Percentiles rank a stretch among this genome's conserved stretches.
phyloP scores from a whole-genome alignment of 2,329 filamentous ascomycete species.

The Coniochaeta prunicola region DNA sequence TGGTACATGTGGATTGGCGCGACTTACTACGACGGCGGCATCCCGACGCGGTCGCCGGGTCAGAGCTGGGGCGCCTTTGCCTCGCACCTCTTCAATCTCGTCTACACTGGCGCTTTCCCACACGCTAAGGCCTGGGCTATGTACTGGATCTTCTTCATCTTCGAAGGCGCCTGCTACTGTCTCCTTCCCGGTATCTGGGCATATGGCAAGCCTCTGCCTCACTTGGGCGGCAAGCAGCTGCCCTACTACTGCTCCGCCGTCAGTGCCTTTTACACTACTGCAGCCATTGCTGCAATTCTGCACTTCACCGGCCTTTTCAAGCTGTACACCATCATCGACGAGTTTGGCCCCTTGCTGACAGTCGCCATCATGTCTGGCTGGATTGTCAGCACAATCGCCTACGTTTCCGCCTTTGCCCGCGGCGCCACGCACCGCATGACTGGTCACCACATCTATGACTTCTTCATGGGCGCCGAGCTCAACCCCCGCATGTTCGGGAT shows the following conservation, averaged over 20 bases:
- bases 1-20: conserved; percentile 99
- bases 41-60: conserved; percentile 59
- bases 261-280: conserved; percentile 80
- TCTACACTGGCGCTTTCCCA: conserved; percentile 81
- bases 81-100: conserved; percentile 60
- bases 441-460: conserved; percentile 72
- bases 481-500: conserved; percentile 82
- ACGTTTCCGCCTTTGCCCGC: conserved; percentile 73
- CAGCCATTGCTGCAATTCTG: conserved; percentile 60
- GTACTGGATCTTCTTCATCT: conserved; percentile 90
- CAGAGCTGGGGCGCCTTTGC: conserved; percentile 67
- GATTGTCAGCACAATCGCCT: conserved; percentile 74
- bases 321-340: conserved; percentile 85
- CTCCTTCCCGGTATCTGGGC: conserved; percentile 79
- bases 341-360: conserved; percentile 88
- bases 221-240: conserved; percentile 77
- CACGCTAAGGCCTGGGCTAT: conserved; percentile 77
- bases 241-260: conserved; percentile 92
- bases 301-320: conserved; percentile 83
- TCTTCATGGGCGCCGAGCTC: conserved; percentile 85
- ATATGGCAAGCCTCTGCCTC: conserved; percentile 80
- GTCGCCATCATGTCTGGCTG: conserved; percentile 91
- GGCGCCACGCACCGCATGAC: conserved; percentile 91
- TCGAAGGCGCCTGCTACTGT: conserved; percentile 78
- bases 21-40: conserved; percentile 80